Evolutionary conservation across 768 basidiomycete species (phyloP).

Genomic region (Lactarius evosmus): DNA sequence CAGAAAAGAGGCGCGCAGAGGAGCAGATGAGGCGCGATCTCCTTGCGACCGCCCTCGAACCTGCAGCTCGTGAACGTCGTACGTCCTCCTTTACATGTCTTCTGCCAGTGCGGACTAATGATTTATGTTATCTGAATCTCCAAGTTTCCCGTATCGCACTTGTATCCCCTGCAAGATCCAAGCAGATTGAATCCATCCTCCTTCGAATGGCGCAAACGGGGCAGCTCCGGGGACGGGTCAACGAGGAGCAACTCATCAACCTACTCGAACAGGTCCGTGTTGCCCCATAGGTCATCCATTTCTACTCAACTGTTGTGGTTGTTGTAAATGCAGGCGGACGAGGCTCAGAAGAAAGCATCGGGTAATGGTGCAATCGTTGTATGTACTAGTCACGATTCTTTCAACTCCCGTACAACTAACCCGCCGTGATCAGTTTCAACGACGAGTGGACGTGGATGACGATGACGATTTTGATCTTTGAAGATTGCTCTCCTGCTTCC

Average conservation of each 20-base stretch:
- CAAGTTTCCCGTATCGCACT: constrained; percentile 84
- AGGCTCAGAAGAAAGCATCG: constrained; percentile 41
- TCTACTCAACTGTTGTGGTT: not conserved
- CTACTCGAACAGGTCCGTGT: constrained; percentile 77
- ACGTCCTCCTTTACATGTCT: constrained; percentile 3
- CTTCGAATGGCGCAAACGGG: constrained; percentile 81
- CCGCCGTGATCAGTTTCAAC: constrained; percentile 26
- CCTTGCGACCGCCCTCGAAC: constrained; percentile 26
- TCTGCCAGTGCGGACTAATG: not conserved
- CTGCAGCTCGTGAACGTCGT: constrained; percentile 29
- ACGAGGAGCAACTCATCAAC: constrained; percentile 78
- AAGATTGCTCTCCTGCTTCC: constrained; percentile 1
- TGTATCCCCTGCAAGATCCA: constrained; percentile 77
- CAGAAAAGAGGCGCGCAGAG: constrained; percentile 45
- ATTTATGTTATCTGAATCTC: not conserved
- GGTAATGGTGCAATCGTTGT: constrained; percentile 44
- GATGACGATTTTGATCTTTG: constrained; percentile 36
- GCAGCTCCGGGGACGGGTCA: constrained; percentile 72
- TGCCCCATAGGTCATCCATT: not conserved
- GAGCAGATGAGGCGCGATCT: constrained; percentile 75
- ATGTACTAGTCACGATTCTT: constrained; percentile 23
- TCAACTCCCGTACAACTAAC: not conserved
- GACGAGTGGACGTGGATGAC: constrained; percentile 31
- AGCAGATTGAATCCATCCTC: constrained; percentile 75
- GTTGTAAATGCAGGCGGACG: constrained; percentile 37